These are phyloP conservation scores for Meyerozyma smithsonii DNA, from an alignment of 1,139 yeast species.

Conservation along the genomic window DNA sequence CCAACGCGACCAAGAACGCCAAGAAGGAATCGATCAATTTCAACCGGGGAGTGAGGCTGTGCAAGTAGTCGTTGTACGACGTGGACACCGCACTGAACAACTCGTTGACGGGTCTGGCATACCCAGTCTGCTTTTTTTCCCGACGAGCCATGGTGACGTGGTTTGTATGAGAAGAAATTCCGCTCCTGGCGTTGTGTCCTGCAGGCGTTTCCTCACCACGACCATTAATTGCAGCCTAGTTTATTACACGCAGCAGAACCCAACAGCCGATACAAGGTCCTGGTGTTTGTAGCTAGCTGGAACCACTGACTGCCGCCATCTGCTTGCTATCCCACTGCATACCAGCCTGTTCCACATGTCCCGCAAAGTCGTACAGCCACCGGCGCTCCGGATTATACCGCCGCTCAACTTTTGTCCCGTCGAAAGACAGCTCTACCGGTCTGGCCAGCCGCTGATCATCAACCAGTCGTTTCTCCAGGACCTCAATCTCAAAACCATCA, in stretches of 20 bases:
- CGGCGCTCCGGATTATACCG: slow-evolving; percentile 71
- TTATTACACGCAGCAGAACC: no score
- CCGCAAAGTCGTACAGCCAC: slow-evolving; percentile 32
- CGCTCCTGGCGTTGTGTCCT: no score
- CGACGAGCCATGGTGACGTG: background rate
- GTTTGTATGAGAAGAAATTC: no score
- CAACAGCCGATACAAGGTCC: no score
- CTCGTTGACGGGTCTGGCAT: slow-evolving; percentile 26
- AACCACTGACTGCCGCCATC: no score
- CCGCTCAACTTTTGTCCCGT: slow-evolving; percentile 95
- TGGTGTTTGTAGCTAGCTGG: no score
- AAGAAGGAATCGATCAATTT: slow-evolving; percentile 76
- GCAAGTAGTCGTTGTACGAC: slow-evolving; percentile 44
- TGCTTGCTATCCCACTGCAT: no score
- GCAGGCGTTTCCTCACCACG: no score
- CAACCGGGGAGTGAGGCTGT: slow-evolving; percentile 42
- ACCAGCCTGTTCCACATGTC: background rate
- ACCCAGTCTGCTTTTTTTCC: background rate
- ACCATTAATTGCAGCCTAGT: no score
- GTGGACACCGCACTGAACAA: slow-evolving; percentile 44
- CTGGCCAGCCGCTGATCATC: slow-evolving; percentile 96
- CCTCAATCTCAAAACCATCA: slow-evolving; percentile 68
- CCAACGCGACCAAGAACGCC: slow-evolving; percentile 67
- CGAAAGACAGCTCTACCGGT: slow-evolving; percentile 76
- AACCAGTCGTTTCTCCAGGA: slow-evolving; percentile 81